Evolutionary conservation across 495 filamentous ascomycete species (phyloP), one percentile per base, ranked within the genome.

Genomic region (Neurospora sp.): DNA sequence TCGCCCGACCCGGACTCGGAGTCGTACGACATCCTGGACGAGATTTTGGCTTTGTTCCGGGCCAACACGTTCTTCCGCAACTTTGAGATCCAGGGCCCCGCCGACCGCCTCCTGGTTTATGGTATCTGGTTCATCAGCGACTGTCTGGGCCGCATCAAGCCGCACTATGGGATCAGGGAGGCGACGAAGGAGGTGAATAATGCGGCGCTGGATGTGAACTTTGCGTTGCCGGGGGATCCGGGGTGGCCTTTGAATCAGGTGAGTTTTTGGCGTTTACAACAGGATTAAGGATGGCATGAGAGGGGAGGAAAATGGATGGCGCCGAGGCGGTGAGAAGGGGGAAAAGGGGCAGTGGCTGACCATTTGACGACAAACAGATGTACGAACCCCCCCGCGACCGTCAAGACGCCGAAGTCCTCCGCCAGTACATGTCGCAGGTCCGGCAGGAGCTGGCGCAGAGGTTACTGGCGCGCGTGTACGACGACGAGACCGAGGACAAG

Each of bases 41-140:
- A 99, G 84, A 91, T 95, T 39, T 88, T 99, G 70, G 90, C 89
- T 3, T 89, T 98, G 39, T 99, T 98, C 88, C 93, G 96, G 71
- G 95, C 96, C 81, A 98, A 99, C 86, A 98, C 96, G 49, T 91
- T 99, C 80, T 99, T 99, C 87, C 92, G 96, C 77, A 99, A 99
- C 87, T 99, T 99, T 80, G 96, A 98, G 87, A 97, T 98, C 89
- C 94, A 97, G 80, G 96, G 96, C 20, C 93, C 94, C 39, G 96
- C 96, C 72, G 96, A 99, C 84, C 89, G 96, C 66, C 89, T 97
- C 81, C 86, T 99, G 74, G 96, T 99, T 77, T 99, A 99, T 84
- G 95, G 95, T 71, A 98, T 97, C 79, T 87, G 98, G 75, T 98
- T 95, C 84, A 86, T 98, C 77, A 93, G 89, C 79, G 95, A 98